Percentiles rank a stretch among this genome's conserved stretches.
phyloP scores from a whole-genome alignment of 179 eudicot genomes.

The Drosera spatulata region DNA sequence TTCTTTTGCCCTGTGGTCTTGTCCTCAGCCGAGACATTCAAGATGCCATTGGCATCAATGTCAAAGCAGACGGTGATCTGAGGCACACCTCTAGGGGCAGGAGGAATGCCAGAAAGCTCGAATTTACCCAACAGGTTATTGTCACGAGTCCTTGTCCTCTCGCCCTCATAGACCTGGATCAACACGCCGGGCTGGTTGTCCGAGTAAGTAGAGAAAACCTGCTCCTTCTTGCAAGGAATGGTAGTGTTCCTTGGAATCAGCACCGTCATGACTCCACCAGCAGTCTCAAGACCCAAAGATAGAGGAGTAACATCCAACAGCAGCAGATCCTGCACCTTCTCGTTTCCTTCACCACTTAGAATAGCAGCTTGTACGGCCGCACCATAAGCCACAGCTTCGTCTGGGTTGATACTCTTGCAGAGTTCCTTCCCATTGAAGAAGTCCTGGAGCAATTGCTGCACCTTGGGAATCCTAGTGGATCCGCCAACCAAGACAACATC shows the following conservation, averaged over 20 bases:
- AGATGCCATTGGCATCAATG: not conserved
- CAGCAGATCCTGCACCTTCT: constrained; percentile 20
- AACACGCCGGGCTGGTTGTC: constrained; percentile 21
- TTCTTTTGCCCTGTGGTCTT: constrained; percentile 11
- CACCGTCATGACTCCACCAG: constrained; percentile 14
- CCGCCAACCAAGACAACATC: constrained; percentile 11
- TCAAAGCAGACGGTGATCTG: no score
- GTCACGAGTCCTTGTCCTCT: constrained; percentile 12
- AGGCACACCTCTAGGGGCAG: no score
- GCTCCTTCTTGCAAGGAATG: constrained; percentile 13
- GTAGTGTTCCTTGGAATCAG: constrained; percentile 11
- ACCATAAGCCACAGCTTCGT: constrained; percentile 20
- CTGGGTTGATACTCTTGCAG: constrained; percentile 12
- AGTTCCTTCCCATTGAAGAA: constrained; percentile 14
- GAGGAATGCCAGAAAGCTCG: no score
- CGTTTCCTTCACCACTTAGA: constrained; percentile 3
- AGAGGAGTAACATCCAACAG: constrained; percentile 16
- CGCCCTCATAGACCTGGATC: constrained; percentile 16
- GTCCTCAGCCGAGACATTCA: constrained; percentile 10
- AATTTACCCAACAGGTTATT: constrained; percentile 14
- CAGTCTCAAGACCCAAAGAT: constrained; percentile 10
- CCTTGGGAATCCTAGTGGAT: constrained; percentile 12
- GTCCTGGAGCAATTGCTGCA: constrained; percentile 11
- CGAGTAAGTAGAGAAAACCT: not conserved
- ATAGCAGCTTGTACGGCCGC: constrained; percentile 14